phyloP scores from a whole-genome alignment of 2,329 filamentous ascomycete genomes.

The Xylariaceae sp. region DNA sequence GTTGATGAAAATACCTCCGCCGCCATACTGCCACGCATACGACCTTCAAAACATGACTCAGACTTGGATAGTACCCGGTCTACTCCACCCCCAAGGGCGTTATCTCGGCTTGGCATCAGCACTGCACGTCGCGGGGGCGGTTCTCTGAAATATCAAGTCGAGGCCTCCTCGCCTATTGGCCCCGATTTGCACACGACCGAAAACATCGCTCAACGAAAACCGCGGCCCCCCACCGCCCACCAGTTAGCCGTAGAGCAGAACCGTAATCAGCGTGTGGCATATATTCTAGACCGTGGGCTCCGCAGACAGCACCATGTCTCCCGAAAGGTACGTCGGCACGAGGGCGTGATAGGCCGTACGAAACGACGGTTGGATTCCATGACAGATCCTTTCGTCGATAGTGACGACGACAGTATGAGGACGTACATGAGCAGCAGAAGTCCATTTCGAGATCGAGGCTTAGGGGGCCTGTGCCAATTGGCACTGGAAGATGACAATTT shows the following conservation, averaged over 20 bases:
- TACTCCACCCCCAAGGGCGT: conserved; percentile 46
- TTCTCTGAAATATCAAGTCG: conserved; percentile 56
- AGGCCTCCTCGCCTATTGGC: conserved; percentile 57
- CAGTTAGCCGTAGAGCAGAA: conserved; percentile 78
- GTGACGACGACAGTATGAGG: conserved; percentile 53
- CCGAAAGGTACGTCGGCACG: conserved; percentile 56
- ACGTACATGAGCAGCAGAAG: conserved; percentile 31
- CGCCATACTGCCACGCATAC: conserved; percentile 58
- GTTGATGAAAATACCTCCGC: conserved; percentile 51
- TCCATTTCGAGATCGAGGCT: conserved; percentile 52
- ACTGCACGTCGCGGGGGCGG: conserved; percentile 43
- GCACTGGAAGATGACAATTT: conserved; percentile 64
- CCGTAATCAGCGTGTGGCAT: conserved; percentile 72
- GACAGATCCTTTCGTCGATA: conserved; percentile 56
- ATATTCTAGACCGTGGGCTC: conserved; percentile 72
- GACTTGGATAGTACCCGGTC: conserved; percentile 51
- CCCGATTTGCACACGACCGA: conserved; percentile 49
- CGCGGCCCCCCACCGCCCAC: conserved; percentile 73
- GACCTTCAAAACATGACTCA: conserved; percentile 59
- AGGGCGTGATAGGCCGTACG: conserved; percentile 64
- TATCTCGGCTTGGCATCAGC: conserved; percentile 36
- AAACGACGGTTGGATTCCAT: conserved; percentile 59
- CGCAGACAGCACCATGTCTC: conserved; percentile 61
- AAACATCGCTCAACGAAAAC: conserved; percentile 56
- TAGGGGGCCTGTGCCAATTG: conserved; percentile 62